These are phyloP conservation scores for Hericium alpestre DNA, from an alignment of 768 basidiomycete species.

Conservation along the genomic window DNA sequence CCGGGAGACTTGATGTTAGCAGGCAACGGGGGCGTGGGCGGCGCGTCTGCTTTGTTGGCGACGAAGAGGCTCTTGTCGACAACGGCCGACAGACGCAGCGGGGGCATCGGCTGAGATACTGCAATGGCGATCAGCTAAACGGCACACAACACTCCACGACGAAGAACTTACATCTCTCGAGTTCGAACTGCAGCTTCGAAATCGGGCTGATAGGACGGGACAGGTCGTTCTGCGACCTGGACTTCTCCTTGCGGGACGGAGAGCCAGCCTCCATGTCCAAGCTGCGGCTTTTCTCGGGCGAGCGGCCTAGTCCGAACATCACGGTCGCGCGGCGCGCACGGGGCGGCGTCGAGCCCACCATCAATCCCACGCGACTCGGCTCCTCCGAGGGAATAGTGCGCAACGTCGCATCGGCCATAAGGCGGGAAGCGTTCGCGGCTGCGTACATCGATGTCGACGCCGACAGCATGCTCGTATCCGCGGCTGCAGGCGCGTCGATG, in stretches of 20 bases:
- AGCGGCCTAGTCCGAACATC: constrained; percentile 33
- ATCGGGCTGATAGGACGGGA: constrained; percentile 60
- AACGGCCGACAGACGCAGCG: constrained; percentile 52
- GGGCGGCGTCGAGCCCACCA: constrained; percentile 23
- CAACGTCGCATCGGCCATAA: constrained; percentile 11
- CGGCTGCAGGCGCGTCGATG: not conserved
- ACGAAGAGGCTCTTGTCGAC: constrained; percentile 64
- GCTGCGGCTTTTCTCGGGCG: constrained; percentile 32
- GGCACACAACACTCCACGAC: not conserved
- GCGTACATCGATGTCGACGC: constrained; percentile 3
- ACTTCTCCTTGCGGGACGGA: constrained; percentile 57
- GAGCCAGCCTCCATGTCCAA: constrained; percentile 29
- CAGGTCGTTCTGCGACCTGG: constrained; percentile 54
- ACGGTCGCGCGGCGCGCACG: constrained; percentile 50
- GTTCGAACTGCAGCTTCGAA: constrained; percentile 51
- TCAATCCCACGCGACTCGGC: constrained; percentile 9
- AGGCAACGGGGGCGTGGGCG: constrained; percentile 27
- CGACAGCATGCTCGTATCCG: constrained; percentile 21
- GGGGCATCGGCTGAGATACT: constrained; percentile 21
- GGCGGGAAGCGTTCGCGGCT: not conserved
- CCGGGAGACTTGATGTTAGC: constrained; percentile 7
- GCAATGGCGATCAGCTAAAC: constrained; percentile 3
- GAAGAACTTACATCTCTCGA: constrained; percentile 44
- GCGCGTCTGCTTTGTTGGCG: constrained; percentile 33
- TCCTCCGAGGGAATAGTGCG: constrained; percentile 17